Evolutionary conservation across 1,284 basidiomycete genomes (phyloP).

Genomic region (Mixia osmundae): DNA sequence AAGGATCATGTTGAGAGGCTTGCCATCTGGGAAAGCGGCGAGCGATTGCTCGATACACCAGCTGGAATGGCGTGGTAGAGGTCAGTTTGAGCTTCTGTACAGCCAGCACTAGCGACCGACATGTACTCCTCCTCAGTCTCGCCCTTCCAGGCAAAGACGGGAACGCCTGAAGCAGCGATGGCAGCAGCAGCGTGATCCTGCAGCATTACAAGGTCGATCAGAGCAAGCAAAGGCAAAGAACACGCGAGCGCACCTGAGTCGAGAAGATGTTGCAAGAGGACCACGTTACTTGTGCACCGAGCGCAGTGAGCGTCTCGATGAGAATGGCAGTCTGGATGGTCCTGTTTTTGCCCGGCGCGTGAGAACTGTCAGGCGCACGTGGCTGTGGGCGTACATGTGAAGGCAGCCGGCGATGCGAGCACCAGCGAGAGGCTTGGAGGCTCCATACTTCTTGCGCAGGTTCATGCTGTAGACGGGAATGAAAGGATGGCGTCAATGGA

Average conservation of each 20-base stretch:
- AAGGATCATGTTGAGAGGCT: constrained; percentile 94
- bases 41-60: constrained; percentile 70
- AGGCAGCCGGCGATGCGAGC: constrained; percentile 94
- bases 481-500: neutral
- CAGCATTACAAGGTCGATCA: no score
- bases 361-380: constrained; percentile 1
- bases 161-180: constrained; percentile 75
- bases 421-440: constrained; percentile 68
- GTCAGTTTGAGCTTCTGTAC: neutral
- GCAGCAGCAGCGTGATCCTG: constrained; percentile 2
- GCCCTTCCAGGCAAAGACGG: constrained; percentile 98
- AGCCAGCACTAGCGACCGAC: constrained; percentile 26
- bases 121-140: constrained; percentile 97
- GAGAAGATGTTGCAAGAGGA: constrained; percentile 97
- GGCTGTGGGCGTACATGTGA: constrained; percentile 39
- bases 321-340: constrained; percentile 81
- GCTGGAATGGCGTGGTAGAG: neutral
- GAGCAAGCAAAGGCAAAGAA: no score
- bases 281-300: constrained; percentile 97
- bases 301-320: constrained; percentile 80
- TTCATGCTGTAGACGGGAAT: constrained; percentile 38
- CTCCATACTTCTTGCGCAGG: constrained; percentile 62
- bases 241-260: constrained; percentile 87
- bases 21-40: constrained; percentile 38
- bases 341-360: constrained; percentile 28